phyloP scores from a whole-genome alignment of 139 green algal genomes.

The Chlamydomonas incerta region DNA sequence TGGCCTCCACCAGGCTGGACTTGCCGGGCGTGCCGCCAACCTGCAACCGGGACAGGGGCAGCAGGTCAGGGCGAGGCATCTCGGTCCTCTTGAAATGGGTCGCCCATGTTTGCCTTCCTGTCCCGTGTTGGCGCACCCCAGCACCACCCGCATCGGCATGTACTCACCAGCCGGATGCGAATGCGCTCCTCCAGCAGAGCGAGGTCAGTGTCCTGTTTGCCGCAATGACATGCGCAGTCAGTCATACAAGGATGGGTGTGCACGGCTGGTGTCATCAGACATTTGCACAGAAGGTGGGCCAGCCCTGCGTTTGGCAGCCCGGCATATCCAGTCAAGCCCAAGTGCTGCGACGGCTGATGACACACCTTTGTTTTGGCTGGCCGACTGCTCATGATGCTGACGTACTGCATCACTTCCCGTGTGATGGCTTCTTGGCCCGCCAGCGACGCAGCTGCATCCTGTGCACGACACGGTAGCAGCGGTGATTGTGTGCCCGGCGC shows the following conservation, averaged over 20 bases:
- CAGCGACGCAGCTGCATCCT: slow-evolving; percentile 5
- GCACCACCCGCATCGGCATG: too few species aligned
- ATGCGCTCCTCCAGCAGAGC: slow-evolving; percentile 27
- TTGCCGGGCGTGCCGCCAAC: too few species aligned
- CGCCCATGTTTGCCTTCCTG: too few species aligned
- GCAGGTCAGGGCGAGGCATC: too few species aligned
- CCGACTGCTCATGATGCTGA: neutral
- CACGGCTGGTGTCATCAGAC: too few species aligned
- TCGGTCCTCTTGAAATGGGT: too few species aligned
- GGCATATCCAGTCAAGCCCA: too few species aligned
- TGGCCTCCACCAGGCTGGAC: neutral
- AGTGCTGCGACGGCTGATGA: too few species aligned
- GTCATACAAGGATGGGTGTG: neutral
- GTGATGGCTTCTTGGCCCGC: slow-evolving; percentile 20
- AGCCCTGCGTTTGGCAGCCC: too few species aligned
- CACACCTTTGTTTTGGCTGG: neutral
- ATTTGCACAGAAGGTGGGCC: too few species aligned
- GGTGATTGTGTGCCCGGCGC: neutral
- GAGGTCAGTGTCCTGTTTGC: slow-evolving; percentile 1
- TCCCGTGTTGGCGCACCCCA: too few species aligned
- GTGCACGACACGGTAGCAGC: neutral
- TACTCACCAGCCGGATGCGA: neutral
- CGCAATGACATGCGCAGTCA: neutral
- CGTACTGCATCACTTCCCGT: slow-evolving; percentile 7
- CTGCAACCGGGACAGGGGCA: too few species aligned